Conservation (phyloP, 116 monocot species). For the Trichopus zeylanicus region DNA sequence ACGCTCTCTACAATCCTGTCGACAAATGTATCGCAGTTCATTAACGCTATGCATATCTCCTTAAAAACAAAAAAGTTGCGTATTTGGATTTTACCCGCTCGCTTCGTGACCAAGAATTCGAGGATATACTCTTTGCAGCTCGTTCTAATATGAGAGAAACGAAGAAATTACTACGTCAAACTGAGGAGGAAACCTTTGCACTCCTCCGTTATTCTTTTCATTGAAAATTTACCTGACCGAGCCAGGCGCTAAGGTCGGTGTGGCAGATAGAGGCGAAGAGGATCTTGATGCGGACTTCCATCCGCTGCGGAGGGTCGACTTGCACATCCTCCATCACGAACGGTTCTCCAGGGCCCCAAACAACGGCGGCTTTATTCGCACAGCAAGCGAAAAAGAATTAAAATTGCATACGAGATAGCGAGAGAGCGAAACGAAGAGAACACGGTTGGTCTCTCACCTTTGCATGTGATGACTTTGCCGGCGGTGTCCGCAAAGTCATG, state of each 20-base stretch:
- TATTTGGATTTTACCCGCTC: constrained; percentile 27
- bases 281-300: constrained; percentile 54
- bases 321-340: constrained; percentile 40
- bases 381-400: not conserved
- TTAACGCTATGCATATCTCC: no score
- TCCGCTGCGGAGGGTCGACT: constrained; percentile 40
- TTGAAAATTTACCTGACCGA: no score
- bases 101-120: constrained; percentile 70
- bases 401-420: not conserved
- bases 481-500: constrained; percentile 2
- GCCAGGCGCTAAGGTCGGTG: constrained; percentile 51
- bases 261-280: constrained; percentile 73
- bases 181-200: no score
- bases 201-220: no score
- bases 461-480: constrained; percentile 33
- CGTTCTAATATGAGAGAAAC: no score
- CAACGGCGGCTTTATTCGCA: constrained; percentile 43
- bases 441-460: constrained; percentile 13
- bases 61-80: no score
- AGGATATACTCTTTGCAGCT: constrained; percentile 34
- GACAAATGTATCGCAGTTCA: no score
- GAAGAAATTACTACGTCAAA: no score
- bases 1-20: constrained; percentile 87
- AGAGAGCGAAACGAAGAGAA: not conserved
- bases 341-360: constrained; percentile 35